Evolutionary conservation across 768 basidiomycete species (phyloP).

Genomic region (Melanogaster broomeanus): DNA sequence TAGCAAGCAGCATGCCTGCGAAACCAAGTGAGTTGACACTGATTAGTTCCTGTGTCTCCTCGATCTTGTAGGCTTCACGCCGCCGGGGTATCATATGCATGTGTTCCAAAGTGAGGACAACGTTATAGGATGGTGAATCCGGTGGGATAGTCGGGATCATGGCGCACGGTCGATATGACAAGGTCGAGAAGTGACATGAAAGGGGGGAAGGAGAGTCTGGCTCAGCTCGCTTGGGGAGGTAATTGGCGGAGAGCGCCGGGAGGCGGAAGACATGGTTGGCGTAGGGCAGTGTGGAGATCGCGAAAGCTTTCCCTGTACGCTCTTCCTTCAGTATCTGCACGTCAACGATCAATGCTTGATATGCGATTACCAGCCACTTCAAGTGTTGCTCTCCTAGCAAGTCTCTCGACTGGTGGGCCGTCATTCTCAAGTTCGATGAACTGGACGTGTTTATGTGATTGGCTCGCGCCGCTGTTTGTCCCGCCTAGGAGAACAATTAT

Average conservation of each 20-base stretch:
- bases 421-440: conserved; percentile 66
- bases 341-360: neutral
- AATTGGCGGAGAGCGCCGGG: conserved; percentile 20
- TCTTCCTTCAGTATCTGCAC: conserved; percentile 1
- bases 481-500: conserved; percentile 53
- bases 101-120: conserved; percentile 79
- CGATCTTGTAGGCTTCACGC: conserved; percentile 56
- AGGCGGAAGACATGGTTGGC: conserved; percentile 75
- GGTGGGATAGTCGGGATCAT: conserved; percentile 59
- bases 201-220: conserved; percentile 50
- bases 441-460: conserved; percentile 90
- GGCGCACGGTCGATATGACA: conserved; percentile 69
- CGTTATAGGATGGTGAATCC: conserved; percentile 82
- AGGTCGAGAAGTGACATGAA: conserved; percentile 80
- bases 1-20: conserved; percentile 87
- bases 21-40: conserved; percentile 88
- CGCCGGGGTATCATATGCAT: conserved; percentile 83
- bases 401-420: conserved; percentile 76
- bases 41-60: conserved; percentile 55
- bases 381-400: conserved; percentile 58
- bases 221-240: conserved; percentile 47
- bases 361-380: conserved; percentile 40
- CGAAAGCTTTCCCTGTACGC: conserved; percentile 67
- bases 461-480: conserved; percentile 81
- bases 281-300: conserved; percentile 67